Base-by-base conservation (phyloP, 2,329 filamentous ascomycete species). In the Aspergillus phoenicis region DNA sequence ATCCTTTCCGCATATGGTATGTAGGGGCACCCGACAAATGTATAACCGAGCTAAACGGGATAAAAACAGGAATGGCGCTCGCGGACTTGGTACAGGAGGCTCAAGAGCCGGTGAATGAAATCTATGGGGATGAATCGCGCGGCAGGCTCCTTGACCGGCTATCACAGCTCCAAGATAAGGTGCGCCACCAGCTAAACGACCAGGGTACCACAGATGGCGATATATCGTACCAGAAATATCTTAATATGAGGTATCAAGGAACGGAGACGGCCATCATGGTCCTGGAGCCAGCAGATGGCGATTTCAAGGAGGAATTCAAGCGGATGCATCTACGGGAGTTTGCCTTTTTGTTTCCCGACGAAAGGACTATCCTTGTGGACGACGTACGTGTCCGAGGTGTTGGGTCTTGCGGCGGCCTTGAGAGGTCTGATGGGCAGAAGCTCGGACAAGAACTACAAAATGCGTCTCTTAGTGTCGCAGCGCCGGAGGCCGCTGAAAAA, bases 261-360 rank as follows among this genome's bases (percentile, higher is more conserved):
- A 80, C 75, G 13, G 78, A 82, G 58, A 80, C 78, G 1, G 75
- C 71, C 3, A 66, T 83, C 8, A 77, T 79, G 70, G 76, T 82
- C 3, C 65, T 74, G 0, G 67, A 72, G 8, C 73, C 76, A 4
- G 63, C 62, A 3, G 71, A 77, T 17, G 71, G 71, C 8, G 70
- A 80, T 53, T 81, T 78, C 56, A 72, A 68, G 0, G 59, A 65
- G 4, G 75, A 75, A 0, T 81, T 82, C 52, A 68, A 68, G 20
- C 66, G 66, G 0, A 68, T 73, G 22, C 80, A 82, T 57, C 58
- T 75, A 13, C 71, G 77, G 13, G 78, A 81, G 57, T 78, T 81
- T 56, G 74, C 76, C 1, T 82, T 82, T 61, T 73, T 72, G 2
- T 53, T 26, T 8, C 43, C 48, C 1, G 54, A 60, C 22, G 48